Base-by-base conservation (phyloP, 257 asterid species). In the Salvia rosmarinus region DNA sequence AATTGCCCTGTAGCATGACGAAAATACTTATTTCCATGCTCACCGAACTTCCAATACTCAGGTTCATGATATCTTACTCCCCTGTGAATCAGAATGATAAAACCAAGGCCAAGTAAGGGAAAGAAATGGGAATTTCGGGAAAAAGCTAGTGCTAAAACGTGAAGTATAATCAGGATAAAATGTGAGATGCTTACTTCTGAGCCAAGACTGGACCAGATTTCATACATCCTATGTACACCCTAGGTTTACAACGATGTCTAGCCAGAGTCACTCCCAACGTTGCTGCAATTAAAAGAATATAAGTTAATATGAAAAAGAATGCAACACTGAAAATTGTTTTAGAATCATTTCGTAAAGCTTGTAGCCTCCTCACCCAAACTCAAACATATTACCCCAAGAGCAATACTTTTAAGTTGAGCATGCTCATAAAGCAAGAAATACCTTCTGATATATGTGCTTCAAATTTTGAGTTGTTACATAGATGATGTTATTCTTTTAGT, bases 1-100 rank as follows among this genome's bases (percentile, higher is more conserved):
- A 92, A 71, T 74, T 92, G 98, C 39, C 98, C 98, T 0, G 97
- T 92, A 20, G 98, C 98, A 68, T 92, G 98, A 14, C 97, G 95
- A 61, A 92, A 92, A 72, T 92, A 92, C 83, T 84, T 92, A 79
- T 90, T 92, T 74, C 98, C 98, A 0, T 87, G 85, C 79, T 88
- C 98, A 2, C 98, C 98, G 58, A 90, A 92, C 75, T 92, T 92
- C 98, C 97, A 92, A 71, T 90, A 85, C 87, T 88, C 97, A 1
- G 98, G 98, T 74, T 92, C 98, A 40, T 90, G 93, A 82, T 92
- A 90, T 73, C 92, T 87, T 55, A 92, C 96, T 70, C 96, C 97
- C 82, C 98, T 92, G 75, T 51, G n/a, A 65, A 40, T 34, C 14
- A 66, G 25, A 57, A 59, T 5, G 14, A 20, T 25, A 57, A 72